Evolutionary conservation across 2,329 filamentous ascomycete species (phyloP).

Genomic region (Rhexocercosporidium sp.): DNA sequence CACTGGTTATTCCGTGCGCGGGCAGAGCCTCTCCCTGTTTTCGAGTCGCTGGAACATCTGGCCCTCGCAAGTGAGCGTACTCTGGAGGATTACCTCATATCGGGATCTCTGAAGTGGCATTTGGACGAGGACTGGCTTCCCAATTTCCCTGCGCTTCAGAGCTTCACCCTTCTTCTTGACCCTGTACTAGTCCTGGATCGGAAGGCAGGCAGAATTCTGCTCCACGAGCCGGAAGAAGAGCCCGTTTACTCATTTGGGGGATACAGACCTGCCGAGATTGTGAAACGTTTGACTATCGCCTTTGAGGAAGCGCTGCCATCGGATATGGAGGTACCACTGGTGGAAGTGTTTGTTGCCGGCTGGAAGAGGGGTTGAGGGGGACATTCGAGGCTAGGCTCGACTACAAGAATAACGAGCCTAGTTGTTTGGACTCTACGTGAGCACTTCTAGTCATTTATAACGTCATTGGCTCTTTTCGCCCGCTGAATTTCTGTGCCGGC

Average conservation of each 20-base stretch:
- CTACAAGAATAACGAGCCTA: no score
- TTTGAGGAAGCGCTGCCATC: not conserved
- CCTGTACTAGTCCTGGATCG: constrained; percentile 1
- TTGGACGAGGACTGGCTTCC: not conserved
- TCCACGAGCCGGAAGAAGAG: constrained; percentile 5
- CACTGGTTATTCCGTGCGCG: not conserved
- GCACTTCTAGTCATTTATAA: no score
- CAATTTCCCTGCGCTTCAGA: constrained; percentile 8
- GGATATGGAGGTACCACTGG: not conserved
- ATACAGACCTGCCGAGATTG: not conserved
- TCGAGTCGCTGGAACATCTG: not conserved
- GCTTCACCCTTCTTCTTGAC: constrained; percentile 10
- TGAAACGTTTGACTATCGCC: not conserved
- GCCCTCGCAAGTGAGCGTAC: not conserved
- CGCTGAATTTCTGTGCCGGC: no score
- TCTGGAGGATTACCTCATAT: not conserved
- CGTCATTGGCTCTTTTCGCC: no score
- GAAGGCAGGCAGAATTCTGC: not conserved
- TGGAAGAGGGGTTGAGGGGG: not conserved
- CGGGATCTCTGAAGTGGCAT: not conserved
- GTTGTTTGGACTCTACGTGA: no score
- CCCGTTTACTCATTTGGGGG: not conserved
- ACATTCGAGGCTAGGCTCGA: not conserved
- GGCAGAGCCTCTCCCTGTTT: not conserved
- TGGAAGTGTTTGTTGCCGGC: constrained; percentile 4